Percentiles rank a stretch among this genome's conserved stretches.
Conservation (phyloP, 805 yeast species). For the Yamadazyma nakazawae region DNA sequence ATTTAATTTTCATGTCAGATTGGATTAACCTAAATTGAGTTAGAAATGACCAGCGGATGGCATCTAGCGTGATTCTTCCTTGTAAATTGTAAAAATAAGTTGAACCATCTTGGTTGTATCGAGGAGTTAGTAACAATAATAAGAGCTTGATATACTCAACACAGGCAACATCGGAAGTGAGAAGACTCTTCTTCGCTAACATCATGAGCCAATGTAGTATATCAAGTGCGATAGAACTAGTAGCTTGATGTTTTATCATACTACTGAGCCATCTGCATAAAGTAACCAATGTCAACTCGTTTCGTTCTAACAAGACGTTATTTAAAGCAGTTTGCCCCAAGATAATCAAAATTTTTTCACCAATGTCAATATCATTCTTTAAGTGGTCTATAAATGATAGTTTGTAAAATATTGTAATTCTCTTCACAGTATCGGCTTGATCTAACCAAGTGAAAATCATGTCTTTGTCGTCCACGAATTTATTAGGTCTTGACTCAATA, state of each 20-base stretch:
- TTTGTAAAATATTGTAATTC: not conserved
- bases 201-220: slow-evolving; percentile 10
- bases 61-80: not conserved
- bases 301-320: slow-evolving; percentile 11
- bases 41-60: not conserved
- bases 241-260: not conserved
- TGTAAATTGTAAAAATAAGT: slow-evolving; percentile 3
- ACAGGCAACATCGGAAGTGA: slow-evolving; percentile 4
- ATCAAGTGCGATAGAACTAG: slow-evolving; percentile 3
- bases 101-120: not conserved
- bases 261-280: slow-evolving; percentile 4
- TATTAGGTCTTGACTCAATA: not conserved
- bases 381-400: not conserved
- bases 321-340: slow-evolving; percentile 7
- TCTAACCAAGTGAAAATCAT: not conserved
- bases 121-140: not conserved
- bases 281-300: slow-evolving; percentile 6
- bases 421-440: not conserved
- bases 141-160: slow-evolving; percentile 7
- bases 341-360: not conserved
- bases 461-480: not conserved
- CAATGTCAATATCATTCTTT: not conserved
- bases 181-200: slow-evolving; percentile 8
- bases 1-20: slow-evolving; percentile 3
- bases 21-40: slow-evolving; percentile 1